Evolutionary conservation across 2,329 filamentous ascomycete genomes (phyloP), one percentile per base, ranked within the genome.

Genomic region (Chaetomiaceae sp.): DNA sequence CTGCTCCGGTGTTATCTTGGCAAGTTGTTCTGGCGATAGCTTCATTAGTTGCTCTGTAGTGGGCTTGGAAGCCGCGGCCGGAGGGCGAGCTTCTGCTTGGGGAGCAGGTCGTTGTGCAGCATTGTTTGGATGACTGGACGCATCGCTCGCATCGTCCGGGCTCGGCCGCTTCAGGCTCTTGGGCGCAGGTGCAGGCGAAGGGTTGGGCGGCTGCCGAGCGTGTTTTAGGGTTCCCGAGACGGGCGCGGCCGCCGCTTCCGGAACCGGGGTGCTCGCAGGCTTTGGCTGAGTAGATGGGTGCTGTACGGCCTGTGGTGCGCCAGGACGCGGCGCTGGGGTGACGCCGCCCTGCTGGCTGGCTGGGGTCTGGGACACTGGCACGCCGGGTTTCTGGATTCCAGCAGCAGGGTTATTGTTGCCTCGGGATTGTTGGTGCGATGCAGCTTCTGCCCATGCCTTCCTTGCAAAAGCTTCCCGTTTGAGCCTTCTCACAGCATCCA

Each of bases 141-240:
- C 60, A 21, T 74, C 73, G n/a, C 56, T 56, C 9, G 56, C 59
- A 42, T 80, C 77, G 21, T 80, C 78, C 3, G 70, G 66, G 47
- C 68, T 77, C 4, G 76, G 68, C 1, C 79, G 75, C 67, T 82
- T 81, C 38, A 79, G 68, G 43, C 68, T 75, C 64, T 76, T 80
- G 23, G 67, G 64, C 8, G 66, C 65, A 5, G 70, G 56, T 2
- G 69, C 69, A 8, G 73, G 67, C 4, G 74, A 71, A 14, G 67
- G 65, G 40, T 70, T 70, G 4, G 69, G 53, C 7, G 62, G 53
- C 18, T 63, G 63, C 14, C 67, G 68, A 16, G 61, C 63, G 44
- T 64, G 65, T 47, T 66, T 67, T 7, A 36, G 36, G n/a, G 60
- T 54, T n/a, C 43, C 57, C 10, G 62, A 53, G 43, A 61, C 42